Base-by-base conservation (phyloP, 805 yeast species). In the Komagataella populi region DNA sequence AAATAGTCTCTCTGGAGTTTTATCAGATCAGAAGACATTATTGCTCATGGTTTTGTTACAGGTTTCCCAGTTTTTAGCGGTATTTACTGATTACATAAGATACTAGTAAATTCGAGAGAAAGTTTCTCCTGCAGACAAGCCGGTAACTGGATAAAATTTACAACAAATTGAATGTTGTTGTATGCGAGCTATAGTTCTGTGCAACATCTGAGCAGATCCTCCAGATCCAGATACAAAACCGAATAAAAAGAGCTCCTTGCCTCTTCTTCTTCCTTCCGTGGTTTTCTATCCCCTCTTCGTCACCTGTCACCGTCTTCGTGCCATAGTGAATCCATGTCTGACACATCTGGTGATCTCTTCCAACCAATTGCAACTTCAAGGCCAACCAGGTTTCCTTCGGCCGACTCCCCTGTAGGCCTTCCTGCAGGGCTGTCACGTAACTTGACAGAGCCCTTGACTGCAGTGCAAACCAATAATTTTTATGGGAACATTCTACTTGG, bases 381-480 rank as follows among this genome's bases (percentile, higher is more conserved):
- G 39, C 39, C 39, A 30, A 30, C 39, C 14, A 30, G 39, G n/a
- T 30, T 30, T 10, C 39, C 39, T 30, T 30, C 14, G 14, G 14
- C 39, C 14, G 6, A 12, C 6, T 30, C 39, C 39, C 39, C 39
- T 30, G 39, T 30, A 8, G 39, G 39, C 14, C 39, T 30, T 30
- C 39, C 39, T 30, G 39, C 39, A 30, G 39, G 39, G 4, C 12
- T 30, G 14, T 30, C 39, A 30, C 39, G 39, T 30, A 30, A 30
- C 39, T 30, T 30, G 14, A 30, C 14, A 30, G 39, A 30, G 14
- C 39, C 39, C 14, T 30, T 30, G 39, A 30, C 56, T 12, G 76
- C 82, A 1, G 71, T 76, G 53, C 80, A 81, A 59, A 87, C 95
- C 20, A 86, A 87, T 70, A 86, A 84, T 65, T 87, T 86, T 64